Conservation (phyloP, 2,329 filamentous ascomycete species). For the Pseudogymnoascus sp. region DNA sequence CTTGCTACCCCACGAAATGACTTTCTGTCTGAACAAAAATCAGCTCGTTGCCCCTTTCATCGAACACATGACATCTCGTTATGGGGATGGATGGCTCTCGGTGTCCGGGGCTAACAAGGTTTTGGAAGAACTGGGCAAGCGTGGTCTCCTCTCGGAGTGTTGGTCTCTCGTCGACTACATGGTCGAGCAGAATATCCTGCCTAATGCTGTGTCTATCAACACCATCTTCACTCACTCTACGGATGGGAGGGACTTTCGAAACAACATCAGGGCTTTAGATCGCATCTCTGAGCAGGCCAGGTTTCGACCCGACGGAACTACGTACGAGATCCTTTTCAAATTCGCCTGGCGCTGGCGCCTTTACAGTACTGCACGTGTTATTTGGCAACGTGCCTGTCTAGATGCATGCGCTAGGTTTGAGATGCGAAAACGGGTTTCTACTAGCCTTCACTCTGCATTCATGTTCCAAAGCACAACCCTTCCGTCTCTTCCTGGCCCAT, state of each 20-base stretch:
- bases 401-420: not conserved
- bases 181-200: not conserved
- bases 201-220: not conserved
- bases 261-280: not conserved
- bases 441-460: not conserved
- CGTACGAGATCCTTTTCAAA: slow-evolving; percentile 3
- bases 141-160: not conserved
- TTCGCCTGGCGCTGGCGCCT: not conserved
- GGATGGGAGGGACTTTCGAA: not conserved
- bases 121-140: not conserved
- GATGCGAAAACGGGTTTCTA: not conserved
- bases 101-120: not conserved
- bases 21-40: not conserved
- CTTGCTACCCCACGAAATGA: slow-evolving; percentile 5
- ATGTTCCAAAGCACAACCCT: not conserved
- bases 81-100: not conserved
- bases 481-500: not conserved
- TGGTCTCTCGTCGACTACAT: slow-evolving; percentile 5
- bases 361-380: slow-evolving; percentile 1
- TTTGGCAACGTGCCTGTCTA: slow-evolving; percentile 7
- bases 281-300: not conserved
- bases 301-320: not conserved
- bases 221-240: not conserved
- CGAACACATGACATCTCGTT: not conserved
- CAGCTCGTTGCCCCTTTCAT: slow-evolving; percentile 1